Evolutionary conservation across 1,284 basidiomycete species (phyloP).

Genomic region (Ceratobasidium theobromae): DNA sequence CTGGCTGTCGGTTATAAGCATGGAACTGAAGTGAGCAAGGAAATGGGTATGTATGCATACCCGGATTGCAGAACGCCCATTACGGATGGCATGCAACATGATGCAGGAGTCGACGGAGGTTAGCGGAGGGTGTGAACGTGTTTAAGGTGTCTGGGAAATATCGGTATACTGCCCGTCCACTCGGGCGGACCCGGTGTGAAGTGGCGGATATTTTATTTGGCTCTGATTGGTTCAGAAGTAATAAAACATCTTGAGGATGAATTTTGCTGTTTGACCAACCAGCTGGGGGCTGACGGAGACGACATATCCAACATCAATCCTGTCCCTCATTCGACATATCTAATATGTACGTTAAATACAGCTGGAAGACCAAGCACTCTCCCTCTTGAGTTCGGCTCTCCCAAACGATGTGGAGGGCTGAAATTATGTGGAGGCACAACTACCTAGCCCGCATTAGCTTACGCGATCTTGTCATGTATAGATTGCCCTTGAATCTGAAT

Average conservation of each 20-base stretch:
- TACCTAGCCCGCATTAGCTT: constrained; percentile 6
- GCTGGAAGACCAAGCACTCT: constrained; percentile 46
- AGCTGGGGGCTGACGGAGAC: constrained; percentile 29
- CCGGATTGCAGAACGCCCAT: constrained; percentile 10
- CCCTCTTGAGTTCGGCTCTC: constrained; percentile 76
- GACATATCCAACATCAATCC: constrained; percentile 20
- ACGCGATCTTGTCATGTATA: constrained; percentile 7
- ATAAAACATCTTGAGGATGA: constrained; percentile 3
- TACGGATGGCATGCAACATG: constrained; percentile 22
- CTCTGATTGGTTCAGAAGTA: not conserved
- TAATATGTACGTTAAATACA: constrained; percentile 24
- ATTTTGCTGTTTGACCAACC: constrained; percentile 9
- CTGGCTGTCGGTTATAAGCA: constrained; percentile 3
- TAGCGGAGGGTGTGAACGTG: not conserved
- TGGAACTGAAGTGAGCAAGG: not conserved
- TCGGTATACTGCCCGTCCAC: not conserved
- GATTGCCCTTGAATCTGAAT: constrained; percentile 15
- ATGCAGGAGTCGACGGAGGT: not conserved
- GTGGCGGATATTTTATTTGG: constrained; percentile 10
- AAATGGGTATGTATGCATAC: constrained; percentile 24
- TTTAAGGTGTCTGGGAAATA: constrained; percentile 25
- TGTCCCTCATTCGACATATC: constrained; percentile 33
- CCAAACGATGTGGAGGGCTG: constrained; percentile 59
- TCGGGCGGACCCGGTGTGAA: constrained; percentile 25
- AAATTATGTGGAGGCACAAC: constrained; percentile 77